phyloP scores from a whole-genome alignment of 2,329 filamentous ascomycete species.

The Westerdykella sp. region DNA sequence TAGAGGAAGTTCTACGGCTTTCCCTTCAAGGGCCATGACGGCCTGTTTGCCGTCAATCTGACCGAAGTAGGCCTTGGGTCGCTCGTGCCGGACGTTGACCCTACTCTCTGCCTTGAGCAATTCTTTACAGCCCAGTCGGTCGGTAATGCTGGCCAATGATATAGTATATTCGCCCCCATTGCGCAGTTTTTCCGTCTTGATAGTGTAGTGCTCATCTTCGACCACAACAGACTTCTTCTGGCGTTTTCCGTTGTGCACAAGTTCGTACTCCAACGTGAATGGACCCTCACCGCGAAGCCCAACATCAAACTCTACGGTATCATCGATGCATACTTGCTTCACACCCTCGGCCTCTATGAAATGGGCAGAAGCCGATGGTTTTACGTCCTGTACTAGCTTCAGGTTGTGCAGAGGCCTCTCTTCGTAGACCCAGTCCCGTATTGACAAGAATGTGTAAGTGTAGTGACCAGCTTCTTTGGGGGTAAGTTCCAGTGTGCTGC shows the following conservation, averaged over 20 bases:
- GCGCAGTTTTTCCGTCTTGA: slow-evolving; percentile 66
- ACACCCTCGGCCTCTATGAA: slow-evolving; percentile 54
- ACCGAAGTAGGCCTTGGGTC: slow-evolving; percentile 80
- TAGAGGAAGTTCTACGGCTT: slow-evolving; percentile 67
- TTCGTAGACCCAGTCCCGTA: slow-evolving; percentile 78
- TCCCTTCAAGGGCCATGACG: slow-evolving; percentile 70
- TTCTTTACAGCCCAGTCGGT: slow-evolving; percentile 79
- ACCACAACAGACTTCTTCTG: slow-evolving; percentile 63
- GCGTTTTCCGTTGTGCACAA: slow-evolving; percentile 82
- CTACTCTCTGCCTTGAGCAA: slow-evolving; percentile 78
- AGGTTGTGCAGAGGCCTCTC: slow-evolving; percentile 48
- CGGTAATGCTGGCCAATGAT: slow-evolving; percentile 77
- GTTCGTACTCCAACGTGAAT: slow-evolving; percentile 85
- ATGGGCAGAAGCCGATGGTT: slow-evolving; percentile 76
- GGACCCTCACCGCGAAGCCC: slow-evolving; percentile 74
- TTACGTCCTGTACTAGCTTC: slow-evolving; percentile 79
- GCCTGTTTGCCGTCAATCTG: slow-evolving; percentile 72
- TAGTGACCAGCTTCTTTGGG: slow-evolving; percentile 78
- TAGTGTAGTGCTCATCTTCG: slow-evolving; percentile 56
- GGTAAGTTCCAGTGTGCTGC: slow-evolving; percentile 77
- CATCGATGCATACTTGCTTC: slow-evolving; percentile 73
- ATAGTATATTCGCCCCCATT: slow-evolving; percentile 88
- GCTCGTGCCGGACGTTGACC: slow-evolving; percentile 80
- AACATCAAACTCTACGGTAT: slow-evolving; percentile 69
- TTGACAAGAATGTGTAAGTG: slow-evolving; percentile 74